Percentiles rank a stretch among this genome's conserved stretches.
These are phyloP conservation scores for Kodamaea restingae DNA, from an alignment of 805 yeast species.

Conservation along the genomic window DNA sequence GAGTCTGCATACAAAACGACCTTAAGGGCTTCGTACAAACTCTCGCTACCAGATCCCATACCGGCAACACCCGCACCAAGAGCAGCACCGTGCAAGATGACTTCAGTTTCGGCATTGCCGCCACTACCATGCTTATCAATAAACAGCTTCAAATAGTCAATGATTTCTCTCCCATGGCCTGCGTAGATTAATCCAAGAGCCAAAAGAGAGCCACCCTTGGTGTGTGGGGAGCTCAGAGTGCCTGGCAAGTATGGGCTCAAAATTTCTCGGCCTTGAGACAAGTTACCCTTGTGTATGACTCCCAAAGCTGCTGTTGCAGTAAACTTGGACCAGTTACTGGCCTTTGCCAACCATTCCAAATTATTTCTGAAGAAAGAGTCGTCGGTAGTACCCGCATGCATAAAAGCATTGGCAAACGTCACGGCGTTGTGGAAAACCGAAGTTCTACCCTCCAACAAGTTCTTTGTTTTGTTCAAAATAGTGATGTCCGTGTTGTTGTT, in stretches of 20 bases:
- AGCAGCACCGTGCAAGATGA: conserved; percentile 91
- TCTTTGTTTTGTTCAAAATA: conserved; percentile 77
- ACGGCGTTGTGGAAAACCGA: conserved; percentile 96
- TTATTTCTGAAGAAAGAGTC: conserved; percentile 83
- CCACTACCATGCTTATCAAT: conserved; percentile 61
- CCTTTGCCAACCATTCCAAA: conserved; percentile 93
- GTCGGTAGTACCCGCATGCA: conserved; percentile 95
- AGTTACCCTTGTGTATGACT: conserved; percentile 92
- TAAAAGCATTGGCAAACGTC: conserved; percentile 88
- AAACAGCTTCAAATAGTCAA: conserved; percentile 70
- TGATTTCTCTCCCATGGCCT: conserved; percentile 88
- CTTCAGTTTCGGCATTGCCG: conserved; percentile 69
- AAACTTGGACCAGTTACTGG: conserved; percentile 98
- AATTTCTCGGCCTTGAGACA: conserved; percentile 83
- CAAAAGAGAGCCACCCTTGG: conserved; percentile 92
- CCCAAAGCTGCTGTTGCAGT: conserved; percentile 98
- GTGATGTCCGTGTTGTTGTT: conserved; percentile 84
- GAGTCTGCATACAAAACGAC: conserved; percentile 84
- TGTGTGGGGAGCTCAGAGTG: conserved; percentile 70
- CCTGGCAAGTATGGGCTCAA: conserved; percentile 92
- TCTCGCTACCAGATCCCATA: conserved; percentile 78
- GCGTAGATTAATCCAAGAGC: conserved; percentile 94
- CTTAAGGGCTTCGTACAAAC: conserved; percentile 75
- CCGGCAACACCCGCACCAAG: conserved; percentile 96
- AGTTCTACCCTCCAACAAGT: conserved; percentile 80